Percentiles rank a stretch among this genome's conserved stretches.
phyloP scores from a whole-genome alignment of 2,329 filamentous ascomycete species.

The Pyrenophora graminea region DNA sequence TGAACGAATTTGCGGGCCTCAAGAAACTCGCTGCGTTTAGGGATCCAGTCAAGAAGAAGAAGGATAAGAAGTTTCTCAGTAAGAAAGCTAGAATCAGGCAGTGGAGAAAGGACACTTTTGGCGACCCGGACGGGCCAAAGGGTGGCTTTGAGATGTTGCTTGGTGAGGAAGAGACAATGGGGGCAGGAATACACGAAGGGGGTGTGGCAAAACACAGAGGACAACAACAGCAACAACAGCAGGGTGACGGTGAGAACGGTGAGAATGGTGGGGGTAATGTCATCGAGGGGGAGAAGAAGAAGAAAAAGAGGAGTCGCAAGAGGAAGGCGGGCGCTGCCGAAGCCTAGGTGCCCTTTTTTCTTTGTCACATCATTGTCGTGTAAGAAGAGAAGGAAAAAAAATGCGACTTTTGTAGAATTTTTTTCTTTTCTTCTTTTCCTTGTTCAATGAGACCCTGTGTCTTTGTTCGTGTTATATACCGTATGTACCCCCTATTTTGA shows the following conservation, averaged over 20 bases:
- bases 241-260: no score
- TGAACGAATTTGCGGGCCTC: constrained; percentile 89
- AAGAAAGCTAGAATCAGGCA: constrained; percentile 91
- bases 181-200: not conserved
- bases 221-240: not conserved
- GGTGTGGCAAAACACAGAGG: not conserved
- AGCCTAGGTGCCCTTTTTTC: constrained; percentile 2
- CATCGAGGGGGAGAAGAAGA: constrained; percentile 30
- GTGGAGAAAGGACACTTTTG: constrained; percentile 76
- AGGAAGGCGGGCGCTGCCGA: constrained; percentile 21
- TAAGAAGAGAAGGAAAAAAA: no score
- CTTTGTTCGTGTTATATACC: no score
- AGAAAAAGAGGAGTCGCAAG: constrained; percentile 34
- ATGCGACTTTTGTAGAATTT: no score
- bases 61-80: constrained; percentile 83
- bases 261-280: constrained; percentile 10
- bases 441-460: no score
- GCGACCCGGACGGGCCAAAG: constrained; percentile 59
- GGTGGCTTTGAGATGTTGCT: constrained; percentile 46
- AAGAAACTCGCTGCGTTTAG: constrained; percentile 94
- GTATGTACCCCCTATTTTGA: no score
- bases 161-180: constrained; percentile 14
- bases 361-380: no score
- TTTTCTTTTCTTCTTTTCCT: no score
- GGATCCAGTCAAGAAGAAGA: constrained; percentile 84